These are phyloP conservation scores for Veloboletus limbatus DNA, from an alignment of 1,284 basidiomycete species.

Conservation along the genomic window DNA sequence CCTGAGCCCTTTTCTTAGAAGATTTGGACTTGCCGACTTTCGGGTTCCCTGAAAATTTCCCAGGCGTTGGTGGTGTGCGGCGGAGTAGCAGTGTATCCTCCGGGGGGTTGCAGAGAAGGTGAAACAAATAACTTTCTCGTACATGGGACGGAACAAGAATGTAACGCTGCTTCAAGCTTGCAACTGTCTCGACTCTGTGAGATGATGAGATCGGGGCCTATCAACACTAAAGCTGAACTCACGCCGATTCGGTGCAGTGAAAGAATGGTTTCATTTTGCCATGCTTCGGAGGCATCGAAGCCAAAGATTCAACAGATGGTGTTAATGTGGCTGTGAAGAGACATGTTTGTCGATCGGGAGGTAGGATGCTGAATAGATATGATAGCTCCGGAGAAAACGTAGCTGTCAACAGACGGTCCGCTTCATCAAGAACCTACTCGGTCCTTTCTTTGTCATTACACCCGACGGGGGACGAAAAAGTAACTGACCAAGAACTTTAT, in stretches of 20 bases:
- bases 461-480: not conserved
- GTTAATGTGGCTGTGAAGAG: conserved; percentile 97
- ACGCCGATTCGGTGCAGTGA: conserved; percentile 79
- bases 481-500: conserved; percentile 79
- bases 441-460: conserved; percentile 2
- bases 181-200: conserved; percentile 79
- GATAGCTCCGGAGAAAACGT: conserved; percentile 89
- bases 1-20: conserved; percentile 34
- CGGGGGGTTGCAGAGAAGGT: conserved; percentile 87
- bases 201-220: conserved; percentile 4
- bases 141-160: conserved; percentile 94
- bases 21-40: conserved; percentile 37
- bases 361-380: conserved; percentile 77
- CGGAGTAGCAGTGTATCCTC: conserved; percentile 70
- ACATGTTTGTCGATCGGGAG: conserved; percentile 88
- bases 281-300: conserved; percentile 66
- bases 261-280: conserved; percentile 90
- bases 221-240: conserved; percentile 29
- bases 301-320: conserved; percentile 80
- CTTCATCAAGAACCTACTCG: conserved; percentile 92
- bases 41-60: conserved; percentile 28
- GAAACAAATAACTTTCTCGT: conserved; percentile 89
- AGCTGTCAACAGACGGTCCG: conserved; percentile 87
- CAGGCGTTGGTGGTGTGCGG: conserved; percentile 53
- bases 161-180: conserved; percentile 85